Conservation (phyloP, 2,329 filamentous ascomycete genomes). For the Achaetomium macrosporum region DNA sequence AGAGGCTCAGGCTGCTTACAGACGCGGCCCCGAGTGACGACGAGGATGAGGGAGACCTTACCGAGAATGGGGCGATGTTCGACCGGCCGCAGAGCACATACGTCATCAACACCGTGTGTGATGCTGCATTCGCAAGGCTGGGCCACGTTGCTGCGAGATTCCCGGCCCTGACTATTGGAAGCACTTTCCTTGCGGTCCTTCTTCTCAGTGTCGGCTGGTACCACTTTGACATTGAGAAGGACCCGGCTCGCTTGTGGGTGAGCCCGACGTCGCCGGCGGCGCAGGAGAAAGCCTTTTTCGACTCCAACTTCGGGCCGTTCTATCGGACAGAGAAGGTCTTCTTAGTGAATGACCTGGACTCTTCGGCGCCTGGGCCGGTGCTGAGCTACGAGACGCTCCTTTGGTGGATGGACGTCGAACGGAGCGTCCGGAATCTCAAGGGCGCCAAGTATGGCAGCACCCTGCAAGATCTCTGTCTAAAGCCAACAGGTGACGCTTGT, state of each 20-base stretch:
- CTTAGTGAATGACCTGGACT: constrained; percentile 76
- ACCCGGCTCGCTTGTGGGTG: constrained; percentile 94
- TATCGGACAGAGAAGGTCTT: constrained; percentile 93
- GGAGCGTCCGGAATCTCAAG: constrained; percentile 65
- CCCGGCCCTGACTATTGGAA: constrained; percentile 73
- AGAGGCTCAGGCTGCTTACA: constrained; percentile 80
- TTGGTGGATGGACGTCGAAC: constrained; percentile 94
- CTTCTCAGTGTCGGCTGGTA: constrained; percentile 84
- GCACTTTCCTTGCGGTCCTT: constrained; percentile 67
- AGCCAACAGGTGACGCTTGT: constrained; percentile 82
- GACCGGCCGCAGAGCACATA: constrained; percentile 77
- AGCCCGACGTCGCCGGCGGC: constrained; percentile 86
- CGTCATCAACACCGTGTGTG: constrained; percentile 74
- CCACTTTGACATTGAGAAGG: constrained; percentile 79
- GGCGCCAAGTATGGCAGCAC: constrained; percentile 62
- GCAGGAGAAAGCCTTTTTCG: constrained; percentile 90
- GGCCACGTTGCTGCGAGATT: constrained; percentile 77
- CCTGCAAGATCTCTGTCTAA: constrained; percentile 85
- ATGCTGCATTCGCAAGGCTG: constrained; percentile 71
- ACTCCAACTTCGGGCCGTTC: constrained; percentile 88
- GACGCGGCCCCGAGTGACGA: constrained; percentile 81
- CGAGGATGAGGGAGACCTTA: constrained; percentile 84
- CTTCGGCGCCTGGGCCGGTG: constrained; percentile 63
- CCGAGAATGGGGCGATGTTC: constrained; percentile 68
- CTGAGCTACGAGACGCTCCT: constrained; percentile 79